Conservation (phyloP, 345 rosid species). For the Mercurialis annua region DNA sequence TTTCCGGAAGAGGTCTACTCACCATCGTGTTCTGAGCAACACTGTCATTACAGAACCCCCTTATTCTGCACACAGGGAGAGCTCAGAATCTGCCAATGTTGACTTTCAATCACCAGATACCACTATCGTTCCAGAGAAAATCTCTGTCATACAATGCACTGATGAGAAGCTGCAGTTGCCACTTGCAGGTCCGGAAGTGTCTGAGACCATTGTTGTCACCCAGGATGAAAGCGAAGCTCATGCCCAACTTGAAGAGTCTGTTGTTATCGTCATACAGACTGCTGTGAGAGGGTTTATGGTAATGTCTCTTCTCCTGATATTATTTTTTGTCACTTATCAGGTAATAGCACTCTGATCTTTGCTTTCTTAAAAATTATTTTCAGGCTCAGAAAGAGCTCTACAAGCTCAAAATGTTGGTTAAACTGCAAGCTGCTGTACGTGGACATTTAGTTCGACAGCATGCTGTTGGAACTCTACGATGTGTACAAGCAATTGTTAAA, state of each 20-base stretch:
- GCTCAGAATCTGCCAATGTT: slow-evolving; percentile 34
- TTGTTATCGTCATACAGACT: slow-evolving; percentile 50
- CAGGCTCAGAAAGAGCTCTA: slow-evolving; percentile 64
- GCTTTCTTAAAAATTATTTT: slow-evolving; percentile 12
- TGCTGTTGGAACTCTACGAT: slow-evolving; percentile 82
- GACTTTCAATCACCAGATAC: slow-evolving; percentile 35
- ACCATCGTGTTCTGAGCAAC: slow-evolving; percentile 64
- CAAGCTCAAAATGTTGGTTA: slow-evolving; percentile 64
- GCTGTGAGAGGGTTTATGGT: slow-evolving; percentile 60
- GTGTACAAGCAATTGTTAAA: slow-evolving; percentile 84
- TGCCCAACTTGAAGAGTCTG: slow-evolving; percentile 40
- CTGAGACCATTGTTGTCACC: slow-evolving; percentile 21
- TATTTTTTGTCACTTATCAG: neutral
- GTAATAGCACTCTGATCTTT: neutral
- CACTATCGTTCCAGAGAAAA: slow-evolving; percentile 33
- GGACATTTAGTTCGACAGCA: slow-evolving; percentile 88
- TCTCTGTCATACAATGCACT: slow-evolving; percentile 24
- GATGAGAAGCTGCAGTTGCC: slow-evolving; percentile 44
- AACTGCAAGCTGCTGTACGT: slow-evolving; percentile 90
- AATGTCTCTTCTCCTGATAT: slow-evolving; percentile 9
- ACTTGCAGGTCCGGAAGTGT: slow-evolving; percentile 27
- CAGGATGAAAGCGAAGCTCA: slow-evolving; percentile 32
- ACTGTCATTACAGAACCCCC: slow-evolving; percentile 43
- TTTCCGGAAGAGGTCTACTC: slow-evolving; percentile 62
- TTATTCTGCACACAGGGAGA: slow-evolving; percentile 39